These are phyloP conservation scores for Salix dunnii DNA, from an alignment of 345 rosid genomes.

Conservation along the genomic window DNA sequence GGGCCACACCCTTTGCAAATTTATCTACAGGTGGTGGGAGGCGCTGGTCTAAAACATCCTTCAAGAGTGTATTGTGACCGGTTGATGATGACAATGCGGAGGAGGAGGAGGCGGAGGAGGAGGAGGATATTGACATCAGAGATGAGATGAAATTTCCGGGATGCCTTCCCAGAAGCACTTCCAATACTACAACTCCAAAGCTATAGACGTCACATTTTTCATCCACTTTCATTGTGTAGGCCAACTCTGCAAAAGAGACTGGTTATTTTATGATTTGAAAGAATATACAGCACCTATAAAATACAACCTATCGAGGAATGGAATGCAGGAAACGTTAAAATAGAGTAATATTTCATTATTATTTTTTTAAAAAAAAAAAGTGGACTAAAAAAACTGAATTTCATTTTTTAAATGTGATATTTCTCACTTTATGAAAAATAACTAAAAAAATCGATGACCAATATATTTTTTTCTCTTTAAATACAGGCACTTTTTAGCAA, in stretches of 20 bases:
- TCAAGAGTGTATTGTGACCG: not conserved
- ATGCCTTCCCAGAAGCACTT: conserved; percentile 20
- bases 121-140: not conserved
- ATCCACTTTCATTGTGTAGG: not conserved
- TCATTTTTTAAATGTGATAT: too few relatives aligned
- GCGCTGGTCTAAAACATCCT: conserved; percentile 12
- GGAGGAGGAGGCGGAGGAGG: not conserved
- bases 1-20: not conserved
- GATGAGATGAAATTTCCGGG: conserved; percentile 16
- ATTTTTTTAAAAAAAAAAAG: too few relatives aligned
- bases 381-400: too few relatives aligned
- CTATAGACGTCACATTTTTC: conserved; percentile 21
- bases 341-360: too few relatives aligned
- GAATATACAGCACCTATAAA: too few relatives aligned
- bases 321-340: too few relatives aligned
- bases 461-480: too few relatives aligned
- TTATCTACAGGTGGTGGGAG: not conserved
- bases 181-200: conserved; percentile 14
- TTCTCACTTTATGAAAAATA: too few relatives aligned
- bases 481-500: too few relatives aligned
- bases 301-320: too few relatives aligned
- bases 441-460: too few relatives aligned
- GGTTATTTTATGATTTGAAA: not conserved
- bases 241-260: not conserved
- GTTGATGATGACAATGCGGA: not conserved